phyloP scores from a whole-genome alignment of 2,329 filamentous ascomycete species.

The Ophiostoma sp. region DNA sequence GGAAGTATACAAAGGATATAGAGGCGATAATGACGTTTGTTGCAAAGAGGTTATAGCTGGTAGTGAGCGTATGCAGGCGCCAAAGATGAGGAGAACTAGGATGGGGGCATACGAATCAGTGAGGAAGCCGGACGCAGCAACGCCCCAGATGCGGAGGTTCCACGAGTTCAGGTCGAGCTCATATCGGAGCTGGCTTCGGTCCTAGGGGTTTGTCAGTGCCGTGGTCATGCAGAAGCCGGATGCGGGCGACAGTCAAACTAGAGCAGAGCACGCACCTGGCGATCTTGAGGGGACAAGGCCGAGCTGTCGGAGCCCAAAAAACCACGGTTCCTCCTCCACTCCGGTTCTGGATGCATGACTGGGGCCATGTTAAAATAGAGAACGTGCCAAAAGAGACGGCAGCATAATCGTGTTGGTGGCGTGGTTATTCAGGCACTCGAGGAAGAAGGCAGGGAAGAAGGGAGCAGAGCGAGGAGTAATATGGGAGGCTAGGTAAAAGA shows the following conservation, averaged over 20 bases:
- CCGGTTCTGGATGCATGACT: conserved; percentile 34
- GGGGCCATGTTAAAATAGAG: conserved; percentile 19
- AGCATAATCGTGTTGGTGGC: neutral
- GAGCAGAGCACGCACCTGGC: conserved; percentile 37
- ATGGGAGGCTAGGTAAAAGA: no score
- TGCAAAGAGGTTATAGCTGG: conserved; percentile 50
- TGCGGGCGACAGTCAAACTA: neutral
- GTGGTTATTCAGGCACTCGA: neutral
- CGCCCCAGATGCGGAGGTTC: conserved; percentile 51
- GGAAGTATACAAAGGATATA: conserved; percentile 49
- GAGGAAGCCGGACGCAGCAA: conserved; percentile 50
- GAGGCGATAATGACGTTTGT: conserved; percentile 51
- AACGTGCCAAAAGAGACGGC: neutral
- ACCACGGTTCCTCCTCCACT: conserved; percentile 42
- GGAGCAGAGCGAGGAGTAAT: no score
- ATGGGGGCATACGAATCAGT: conserved; percentile 45
- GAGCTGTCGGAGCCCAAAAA: conserved; percentile 48
- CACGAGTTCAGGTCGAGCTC: conserved; percentile 51
- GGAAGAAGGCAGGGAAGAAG: neutral
- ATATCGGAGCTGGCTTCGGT: conserved; percentile 48
- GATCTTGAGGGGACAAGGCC: conserved; percentile 45
- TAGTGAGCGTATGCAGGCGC: neutral
- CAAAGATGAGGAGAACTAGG: neutral
- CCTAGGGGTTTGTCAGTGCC: conserved; percentile 32
- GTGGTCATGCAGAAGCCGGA: neutral